Percentiles rank a stretch among this genome's conserved stretches.
phyloP scores from a whole-genome alignment of 768 basidiomycete genomes.

The Leccinum incarnatum region DNA sequence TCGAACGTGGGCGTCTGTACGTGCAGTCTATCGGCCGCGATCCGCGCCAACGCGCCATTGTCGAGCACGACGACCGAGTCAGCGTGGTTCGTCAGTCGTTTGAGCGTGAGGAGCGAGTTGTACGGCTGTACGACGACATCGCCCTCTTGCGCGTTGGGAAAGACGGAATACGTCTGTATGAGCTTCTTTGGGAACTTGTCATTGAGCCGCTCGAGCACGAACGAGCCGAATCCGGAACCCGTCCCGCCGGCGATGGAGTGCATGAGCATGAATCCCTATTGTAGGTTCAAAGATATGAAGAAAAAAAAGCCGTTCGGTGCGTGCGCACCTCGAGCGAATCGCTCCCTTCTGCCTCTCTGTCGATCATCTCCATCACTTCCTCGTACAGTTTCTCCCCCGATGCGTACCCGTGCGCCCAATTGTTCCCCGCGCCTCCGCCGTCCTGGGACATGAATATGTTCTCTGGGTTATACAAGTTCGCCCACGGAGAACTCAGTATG shows the following conservation, averaged over 20 bases:
- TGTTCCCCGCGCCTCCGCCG: conserved; percentile 99
- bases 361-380: conserved; percentile 98
- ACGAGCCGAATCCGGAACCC: conserved; percentile 98
- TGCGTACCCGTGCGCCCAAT: conserved; percentile 95
- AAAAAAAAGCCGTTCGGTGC: neutral
- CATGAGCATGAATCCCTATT: conserved; percentile 96
- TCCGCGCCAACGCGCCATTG: conserved; percentile 89
- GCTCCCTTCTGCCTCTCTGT: conserved; percentile 96
- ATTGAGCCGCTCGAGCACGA: conserved; percentile 91
- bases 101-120: conserved; percentile 90
- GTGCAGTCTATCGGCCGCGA: conserved; percentile 90
- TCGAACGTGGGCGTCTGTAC: conserved; percentile 85
- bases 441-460: conserved; percentile 96
- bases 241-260: conserved; percentile 99
- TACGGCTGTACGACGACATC: conserved; percentile 99
- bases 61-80: conserved; percentile 98
- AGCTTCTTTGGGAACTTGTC: conserved; percentile 99
- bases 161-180: conserved; percentile 98
- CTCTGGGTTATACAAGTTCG: conserved; percentile 90
- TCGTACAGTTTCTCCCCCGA: conserved; percentile 91
- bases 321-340: conserved; percentile 85
- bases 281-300: neutral
- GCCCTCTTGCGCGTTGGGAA: conserved; percentile 89
- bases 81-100: conserved; percentile 92
- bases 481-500: conserved; percentile 85